Evolutionary conservation across 139 green algal species (phyloP).

Genomic region (Coelastrella sp.): DNA sequence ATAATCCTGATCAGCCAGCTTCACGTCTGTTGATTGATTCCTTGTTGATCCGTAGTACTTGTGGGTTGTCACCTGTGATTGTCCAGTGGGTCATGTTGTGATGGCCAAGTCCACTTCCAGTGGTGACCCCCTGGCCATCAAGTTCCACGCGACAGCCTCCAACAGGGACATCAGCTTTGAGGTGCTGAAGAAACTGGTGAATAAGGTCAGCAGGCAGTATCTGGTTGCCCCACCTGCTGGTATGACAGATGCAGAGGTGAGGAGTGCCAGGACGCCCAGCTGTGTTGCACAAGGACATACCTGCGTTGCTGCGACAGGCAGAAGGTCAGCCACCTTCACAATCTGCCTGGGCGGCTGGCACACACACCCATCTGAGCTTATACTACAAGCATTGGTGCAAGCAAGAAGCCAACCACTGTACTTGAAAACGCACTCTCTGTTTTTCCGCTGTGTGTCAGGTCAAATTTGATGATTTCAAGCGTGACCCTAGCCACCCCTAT

Average conservation of each 20-base stretch:
- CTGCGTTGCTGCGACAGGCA: too few species aligned
- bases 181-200: constrained; percentile 16
- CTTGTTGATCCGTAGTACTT: neutral
- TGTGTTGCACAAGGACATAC: too few species aligned
- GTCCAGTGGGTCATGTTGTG: neutral
- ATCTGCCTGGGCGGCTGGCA: too few species aligned
- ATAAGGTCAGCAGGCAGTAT: constrained; percentile 25
- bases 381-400: too few species aligned
- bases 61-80: neutral
- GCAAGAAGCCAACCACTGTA: too few species aligned
- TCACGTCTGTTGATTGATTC: neutral
- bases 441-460: neutral
- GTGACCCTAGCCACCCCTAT: constrained; percentile 6
- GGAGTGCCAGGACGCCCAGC: neutral
- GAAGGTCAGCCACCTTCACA: too few species aligned
- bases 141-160: neutral
- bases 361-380: too few species aligned
- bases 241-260: neutral
- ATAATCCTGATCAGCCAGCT: neutral
- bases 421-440: neutral
- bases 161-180: constrained; percentile 7
- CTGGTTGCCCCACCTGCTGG: neutral
- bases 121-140: constrained; percentile 13
- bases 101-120: constrained; percentile 2
- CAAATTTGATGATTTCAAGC: constrained; percentile 21